Base-by-base conservation (phyloP, 176 grass and related monocot species). In the Aegilops longissima region DNA sequence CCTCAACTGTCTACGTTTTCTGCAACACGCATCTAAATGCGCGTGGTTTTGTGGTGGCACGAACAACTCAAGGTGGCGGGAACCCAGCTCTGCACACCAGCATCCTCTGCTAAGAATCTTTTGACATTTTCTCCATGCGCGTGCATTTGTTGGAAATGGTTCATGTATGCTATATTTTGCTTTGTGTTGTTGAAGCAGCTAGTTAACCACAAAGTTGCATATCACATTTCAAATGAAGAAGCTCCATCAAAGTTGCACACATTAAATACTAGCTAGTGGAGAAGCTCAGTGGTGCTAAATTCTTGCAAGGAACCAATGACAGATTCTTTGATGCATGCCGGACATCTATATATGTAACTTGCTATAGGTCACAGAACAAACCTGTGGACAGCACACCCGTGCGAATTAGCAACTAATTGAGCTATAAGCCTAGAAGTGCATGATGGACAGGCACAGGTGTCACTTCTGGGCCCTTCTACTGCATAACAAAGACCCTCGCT, bases 341-440 rank as follows among this genome's bases (percentile, higher is more conserved):
- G 51, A 18, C 14, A 47, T 47, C 11, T 47, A 47, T 13, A 47
- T 64, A 42, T 68, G 21, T 77, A 58, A 66, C 21, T 66, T 14
- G 21, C 39, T 13, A 40, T 24, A 66, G 5, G 24, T 9, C 13
- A 39, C 51, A 17, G 58, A 29, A 20, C 21, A 61, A 61, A 83
- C 61, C 30, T 31, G 30, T 31, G 36, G 36, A 38, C n/a, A 71
- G 34, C 27, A 84, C 29, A 52, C 29, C 14, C 21, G 1, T 51
- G n/a, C 7, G 49, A n/a, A 63, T 82, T 74, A 82, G 42, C 69
- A 66, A 10, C 40, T 87, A 77, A 74, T 35, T 56, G 14, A 69
- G 65, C 65, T 82, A 36, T 70, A 82, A 35, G 34, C 34, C 34
- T 69, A 54, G 36, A 82, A 34, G 40, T 44, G 42, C 42, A 44